Conservation (phyloP, 305 asterid genomes). For the Fraxinus greggii region DNA sequence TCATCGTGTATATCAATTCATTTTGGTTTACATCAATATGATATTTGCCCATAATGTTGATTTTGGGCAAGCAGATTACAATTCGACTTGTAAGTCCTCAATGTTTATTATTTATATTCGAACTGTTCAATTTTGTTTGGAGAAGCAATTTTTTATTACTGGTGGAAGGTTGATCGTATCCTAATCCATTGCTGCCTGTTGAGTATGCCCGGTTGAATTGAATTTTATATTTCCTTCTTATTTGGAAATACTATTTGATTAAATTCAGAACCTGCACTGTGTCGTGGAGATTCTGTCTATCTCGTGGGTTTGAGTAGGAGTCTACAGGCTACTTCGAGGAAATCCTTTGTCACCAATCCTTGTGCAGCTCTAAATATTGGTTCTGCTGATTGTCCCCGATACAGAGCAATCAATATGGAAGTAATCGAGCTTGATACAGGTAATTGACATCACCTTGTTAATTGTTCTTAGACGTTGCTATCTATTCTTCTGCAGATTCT, state of each 20-base stretch:
- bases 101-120: neutral
- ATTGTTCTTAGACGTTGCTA: neutral
- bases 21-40: neutral
- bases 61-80: neutral
- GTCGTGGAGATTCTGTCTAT: constrained; percentile 92
- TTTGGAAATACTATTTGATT: constrained; percentile 18
- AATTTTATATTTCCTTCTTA: constrained; percentile 6
- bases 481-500: constrained; percentile 6
- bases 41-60: neutral
- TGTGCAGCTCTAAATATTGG: constrained; percentile 86
- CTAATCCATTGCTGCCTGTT: constrained; percentile 18
- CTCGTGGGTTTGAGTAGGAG: constrained; percentile 95
- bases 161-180: neutral
- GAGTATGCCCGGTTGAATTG: neutral
- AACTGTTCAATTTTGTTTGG: neutral
- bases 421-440: constrained; percentile 98
- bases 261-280: constrained; percentile 76
- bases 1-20: neutral
- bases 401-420: constrained; percentile 98
- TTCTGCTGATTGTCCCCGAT: constrained; percentile 93
- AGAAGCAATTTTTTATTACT: neutral
- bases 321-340: constrained; percentile 94
- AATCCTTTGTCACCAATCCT: constrained; percentile 93
- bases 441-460: constrained; percentile 23
- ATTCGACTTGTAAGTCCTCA: constrained; percentile 2